A percentile compares a stretch with the other conserved stretches of the same genome.
These are phyloP conservation scores for Globisporangium canariense DNA, from an alignment of 352 stramenopile genomes.

Conservation along the genomic window DNA sequence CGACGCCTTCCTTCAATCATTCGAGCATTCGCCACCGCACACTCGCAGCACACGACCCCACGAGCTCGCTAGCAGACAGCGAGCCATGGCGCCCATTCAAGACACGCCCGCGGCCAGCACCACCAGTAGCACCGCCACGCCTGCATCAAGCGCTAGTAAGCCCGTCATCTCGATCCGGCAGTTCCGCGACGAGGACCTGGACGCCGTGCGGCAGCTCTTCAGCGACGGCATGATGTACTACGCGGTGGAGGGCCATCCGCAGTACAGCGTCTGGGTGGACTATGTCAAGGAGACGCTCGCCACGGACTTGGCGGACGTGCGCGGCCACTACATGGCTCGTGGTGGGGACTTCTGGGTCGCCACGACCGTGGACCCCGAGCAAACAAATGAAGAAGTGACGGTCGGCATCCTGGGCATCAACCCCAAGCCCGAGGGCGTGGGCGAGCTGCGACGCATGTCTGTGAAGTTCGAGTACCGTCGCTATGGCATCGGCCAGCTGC, in stretches of 20 bases:
- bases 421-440: slow-evolving; percentile 1
- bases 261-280: slow-evolving; percentile 18
- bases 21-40: neutral
- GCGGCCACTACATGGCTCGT: slow-evolving; percentile 2
- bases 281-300: slow-evolving; percentile 4
- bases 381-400: neutral
- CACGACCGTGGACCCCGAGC: neutral
- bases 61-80: neutral
- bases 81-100: neutral
- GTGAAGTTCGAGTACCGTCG: slow-evolving; percentile 14
- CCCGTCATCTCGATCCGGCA: slow-evolving; percentile 4
- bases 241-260: slow-evolving; percentile 1
- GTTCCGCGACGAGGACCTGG: slow-evolving; percentile 2
- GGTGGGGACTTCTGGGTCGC: slow-evolving; percentile 17
- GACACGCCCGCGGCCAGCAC: neutral
- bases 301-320: slow-evolving; percentile 9
- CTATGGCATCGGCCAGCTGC: slow-evolving; percentile 11
- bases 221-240: slow-evolving; percentile 15
- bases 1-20: neutral
- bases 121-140: neutral
- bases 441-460: slow-evolving; percentile 10
- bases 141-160: neutral
- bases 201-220: slow-evolving; percentile 16
- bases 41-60: neutral
- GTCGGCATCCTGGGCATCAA: slow-evolving; percentile 13